These are phyloP conservation scores for Camelina hispida DNA, from an alignment of 345 rosid species.

Conservation along the genomic window DNA sequence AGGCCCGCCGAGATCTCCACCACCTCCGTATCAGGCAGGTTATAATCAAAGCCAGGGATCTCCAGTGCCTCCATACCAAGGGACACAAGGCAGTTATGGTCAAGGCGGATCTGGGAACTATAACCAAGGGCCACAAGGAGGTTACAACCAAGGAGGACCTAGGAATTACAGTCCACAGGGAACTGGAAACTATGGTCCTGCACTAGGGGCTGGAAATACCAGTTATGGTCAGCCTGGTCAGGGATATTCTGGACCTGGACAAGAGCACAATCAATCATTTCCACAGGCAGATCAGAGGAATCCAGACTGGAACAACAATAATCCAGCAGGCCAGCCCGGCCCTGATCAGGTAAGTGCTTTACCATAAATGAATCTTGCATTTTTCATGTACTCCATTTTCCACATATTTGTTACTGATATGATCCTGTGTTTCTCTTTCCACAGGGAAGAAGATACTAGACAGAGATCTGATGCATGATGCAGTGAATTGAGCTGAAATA, in stretches of 20 bases:
- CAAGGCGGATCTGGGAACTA: constrained; percentile 47
- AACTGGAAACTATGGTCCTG: constrained; percentile 45
- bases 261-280: constrained; percentile 40
- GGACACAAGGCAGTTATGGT: constrained; percentile 48
- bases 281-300: constrained; percentile 54
- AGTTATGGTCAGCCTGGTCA: constrained; percentile 50
- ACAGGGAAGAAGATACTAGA: constrained; percentile 45
- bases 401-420: constrained; percentile 24
- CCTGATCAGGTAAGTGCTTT: constrained; percentile 49
- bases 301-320: constrained; percentile 47
- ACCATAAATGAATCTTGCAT: constrained; percentile 12
- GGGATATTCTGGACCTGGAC: constrained; percentile 51
- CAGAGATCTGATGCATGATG: constrained; percentile 9
- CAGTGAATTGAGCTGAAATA: constrained; percentile 32
- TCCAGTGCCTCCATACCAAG: constrained; percentile 48
- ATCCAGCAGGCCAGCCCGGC: constrained; percentile 50
- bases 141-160: constrained; percentile 48
- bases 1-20: constrained; percentile 38
- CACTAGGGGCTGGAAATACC: constrained; percentile 41
- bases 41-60: constrained; percentile 38
- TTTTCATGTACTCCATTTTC: neutral
- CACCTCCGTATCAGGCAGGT: constrained; percentile 48
- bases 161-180: constrained; percentile 48
- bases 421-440: constrained; percentile 32
- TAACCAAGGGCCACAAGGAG: constrained; percentile 54